Base-by-base conservation (phyloP, 371 early-diverging fungal genomes). In the Rhizopus stolonifer region DNA sequence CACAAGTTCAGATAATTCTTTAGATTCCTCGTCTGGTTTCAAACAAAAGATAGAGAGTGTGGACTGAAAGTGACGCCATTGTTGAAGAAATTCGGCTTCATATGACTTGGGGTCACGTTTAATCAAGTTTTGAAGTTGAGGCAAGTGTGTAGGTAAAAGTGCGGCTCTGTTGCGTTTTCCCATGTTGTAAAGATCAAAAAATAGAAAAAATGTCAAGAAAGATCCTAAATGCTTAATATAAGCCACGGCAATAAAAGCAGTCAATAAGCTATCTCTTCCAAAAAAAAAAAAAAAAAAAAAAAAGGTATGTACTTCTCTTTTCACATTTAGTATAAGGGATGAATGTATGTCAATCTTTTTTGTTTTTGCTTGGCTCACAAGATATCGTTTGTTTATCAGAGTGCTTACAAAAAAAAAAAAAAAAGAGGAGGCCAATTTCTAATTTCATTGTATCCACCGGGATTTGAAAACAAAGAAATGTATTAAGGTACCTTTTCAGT, bases 121-220 rank as follows among this genome's bases (percentile, higher is more conserved):
- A 66, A 98, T 93, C 43, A 96, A 83, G 74, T 98, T 98, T 78
- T 98, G 98, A 50, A 98, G 82, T 74, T 97, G 97, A 34, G 98
- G 95, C 46, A 96, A 79, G 77, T 98, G 96, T 39, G 76, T 88
- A 11, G 87, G 85, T 63, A 90, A 70, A 60, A 85, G 63, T 11
- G 87, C 79, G 22, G 90, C 84, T 67, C 88, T 71, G 58, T 84
- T 84, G 9, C 86, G 76, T 73, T 71, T 81, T 52, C 82, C 86
- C 86, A 86, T 21, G 5, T 31, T 31, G 15, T 38, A 52, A 26
- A 52, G 40, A n/a, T 19, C 10, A 18, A 45, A 33, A 34, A 45
- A 52, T 23, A 45, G 44, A 22, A 52, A 52, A 34, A 34, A 23
- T 22, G 17, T 29, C 29, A 36, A 36, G 15, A n/a, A 14, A 4